Base-by-base conservation (phyloP, 2,329 filamentous ascomycete species). In the Penicillium sp. region DNA sequence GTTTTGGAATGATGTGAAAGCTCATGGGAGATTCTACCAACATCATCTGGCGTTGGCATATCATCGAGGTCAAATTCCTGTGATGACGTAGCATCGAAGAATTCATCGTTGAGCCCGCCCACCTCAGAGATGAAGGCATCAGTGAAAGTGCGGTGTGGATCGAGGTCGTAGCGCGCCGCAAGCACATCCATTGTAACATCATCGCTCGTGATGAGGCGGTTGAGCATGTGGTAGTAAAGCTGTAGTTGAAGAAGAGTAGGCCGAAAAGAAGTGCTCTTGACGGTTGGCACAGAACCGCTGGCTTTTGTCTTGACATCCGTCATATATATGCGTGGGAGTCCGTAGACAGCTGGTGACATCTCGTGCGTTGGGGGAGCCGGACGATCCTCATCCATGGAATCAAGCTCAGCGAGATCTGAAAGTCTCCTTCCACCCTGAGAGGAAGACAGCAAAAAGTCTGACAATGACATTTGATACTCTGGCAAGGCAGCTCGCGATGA, bases 241-340 rank as follows among this genome's bases (percentile, higher is more conserved):
- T 94, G 89, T 0, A 97, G 73, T 60, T 98, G 93, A 45, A 96
- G 83, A 53, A 84, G 80, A 1, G 89, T 87, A 0, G 87, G 87
- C 8, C 85, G 79, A 30, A 87, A 74, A 0, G 82, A 78, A 1
- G 79, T 71, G 15, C 80, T 79, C 40, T 62, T 65, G 17, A 68
- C 57, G 1, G 78, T 74, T 1, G 89, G 87, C 2, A 87, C 59
- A 2, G 74, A 76, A n/a, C 68, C 71, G 3, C 77, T 79, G 4
- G 49, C 62, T 33, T 90, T 79, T 0, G 91, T 97, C 65, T 98
- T 98, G 49, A 95, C 80, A 54, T 98, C 93, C 0, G 82, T 83
- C 33, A 98, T 71, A 62, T 94, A 96, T n/a, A 84, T 65, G 38
- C 70, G 62, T 2, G 58, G 55, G 3, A 64, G 34, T 13, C 50